These are phyloP conservation scores for Mucor saturninus DNA, from an alignment of 371 early-diverging fungal species.

Conservation along the genomic window DNA sequence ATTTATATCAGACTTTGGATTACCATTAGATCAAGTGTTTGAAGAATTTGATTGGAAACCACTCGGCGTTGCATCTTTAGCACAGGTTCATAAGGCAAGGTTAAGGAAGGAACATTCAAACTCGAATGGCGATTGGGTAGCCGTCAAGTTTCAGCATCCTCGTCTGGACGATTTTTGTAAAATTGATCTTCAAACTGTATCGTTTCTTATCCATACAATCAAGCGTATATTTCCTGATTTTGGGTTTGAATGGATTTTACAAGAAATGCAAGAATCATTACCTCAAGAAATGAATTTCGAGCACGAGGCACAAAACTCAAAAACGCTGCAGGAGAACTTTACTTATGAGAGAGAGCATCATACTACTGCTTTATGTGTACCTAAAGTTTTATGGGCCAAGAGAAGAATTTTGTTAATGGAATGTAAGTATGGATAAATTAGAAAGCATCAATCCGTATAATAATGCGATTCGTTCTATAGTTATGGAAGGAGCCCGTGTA, in stretches of 20 bases:
- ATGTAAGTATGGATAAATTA: conserved; percentile 49
- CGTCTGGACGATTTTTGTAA: conserved; percentile 72
- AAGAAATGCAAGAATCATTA: conserved; percentile 84
- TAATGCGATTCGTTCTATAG: conserved; percentile 19
- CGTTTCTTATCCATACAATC: conserved; percentile 64
- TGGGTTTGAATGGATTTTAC: conserved; percentile 89
- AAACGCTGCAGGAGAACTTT: conserved; percentile 68
- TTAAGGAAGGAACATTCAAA: conserved; percentile 45
- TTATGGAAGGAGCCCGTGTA: conserved; percentile 75
- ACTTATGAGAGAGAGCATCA: conserved; percentile 27
- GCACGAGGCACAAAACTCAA: conserved; percentile 80
- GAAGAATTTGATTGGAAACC: conserved; percentile 75
- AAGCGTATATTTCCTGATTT: conserved; percentile 86
- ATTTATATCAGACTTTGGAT: conserved; percentile 74
- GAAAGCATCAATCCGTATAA: not conserved
- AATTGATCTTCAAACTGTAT: conserved; percentile 83
- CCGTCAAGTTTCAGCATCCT: conserved; percentile 95
- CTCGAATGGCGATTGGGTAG: conserved; percentile 65
- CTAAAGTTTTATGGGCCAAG: conserved; percentile 70
- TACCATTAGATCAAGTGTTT: conserved; percentile 66
- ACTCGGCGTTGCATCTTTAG: conserved; percentile 85
- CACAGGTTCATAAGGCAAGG: conserved; percentile 83
- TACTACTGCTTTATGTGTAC: conserved; percentile 60
- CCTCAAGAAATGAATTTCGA: conserved; percentile 90
- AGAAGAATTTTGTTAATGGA: conserved; percentile 79